phyloP scores from a whole-genome alignment of 75 land plant species.

The Sequoiadendron giganteum region DNA sequence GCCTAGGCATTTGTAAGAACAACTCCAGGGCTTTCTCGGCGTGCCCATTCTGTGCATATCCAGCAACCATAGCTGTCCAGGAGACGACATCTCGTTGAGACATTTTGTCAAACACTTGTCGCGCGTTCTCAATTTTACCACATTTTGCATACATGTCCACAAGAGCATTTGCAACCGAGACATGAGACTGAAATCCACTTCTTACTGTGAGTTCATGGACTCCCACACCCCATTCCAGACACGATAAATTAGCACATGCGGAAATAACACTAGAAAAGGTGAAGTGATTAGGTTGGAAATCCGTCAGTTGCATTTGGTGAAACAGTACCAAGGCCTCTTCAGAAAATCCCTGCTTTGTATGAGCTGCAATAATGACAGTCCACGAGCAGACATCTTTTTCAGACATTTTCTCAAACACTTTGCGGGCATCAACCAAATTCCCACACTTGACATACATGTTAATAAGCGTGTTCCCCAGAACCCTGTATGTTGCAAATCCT shows the following conservation, averaged over 20 bases:
- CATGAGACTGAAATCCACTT: conserved; percentile 22
- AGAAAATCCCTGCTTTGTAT: conserved; percentile 31
- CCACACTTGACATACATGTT: conserved; percentile 31
- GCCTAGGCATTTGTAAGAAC: neutral
- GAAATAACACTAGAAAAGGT: conserved; percentile 51
- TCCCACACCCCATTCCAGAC: conserved; percentile 24
- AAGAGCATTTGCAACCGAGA: conserved; percentile 43
- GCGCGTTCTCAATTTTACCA: conserved; percentile 27
- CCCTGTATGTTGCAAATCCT: conserved; percentile 11
- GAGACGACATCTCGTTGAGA: conserved; percentile 39
- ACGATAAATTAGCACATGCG: conserved; percentile 48
- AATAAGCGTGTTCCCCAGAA: conserved; percentile 13
- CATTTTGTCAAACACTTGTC: conserved; percentile 41
- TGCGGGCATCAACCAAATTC: conserved; percentile 11
- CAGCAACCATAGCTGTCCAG: conserved; percentile 64
- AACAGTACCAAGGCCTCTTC: conserved; percentile 42
- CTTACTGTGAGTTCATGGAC: conserved; percentile 46
- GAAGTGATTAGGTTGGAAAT: conserved; percentile 28
- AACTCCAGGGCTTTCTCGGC: conserved; percentile 31
- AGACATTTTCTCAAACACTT: conserved; percentile 10
- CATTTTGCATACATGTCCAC: conserved; percentile 64
- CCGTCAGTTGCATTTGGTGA: conserved; percentile 33
- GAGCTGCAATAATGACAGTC: conserved; percentile 61
- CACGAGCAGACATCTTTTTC: conserved; percentile 37
- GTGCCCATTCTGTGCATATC: conserved; percentile 41